phyloP scores from a whole-genome alignment of 2,329 filamentous ascomycete genomes.

The Scleromitrula shiraiana region DNA sequence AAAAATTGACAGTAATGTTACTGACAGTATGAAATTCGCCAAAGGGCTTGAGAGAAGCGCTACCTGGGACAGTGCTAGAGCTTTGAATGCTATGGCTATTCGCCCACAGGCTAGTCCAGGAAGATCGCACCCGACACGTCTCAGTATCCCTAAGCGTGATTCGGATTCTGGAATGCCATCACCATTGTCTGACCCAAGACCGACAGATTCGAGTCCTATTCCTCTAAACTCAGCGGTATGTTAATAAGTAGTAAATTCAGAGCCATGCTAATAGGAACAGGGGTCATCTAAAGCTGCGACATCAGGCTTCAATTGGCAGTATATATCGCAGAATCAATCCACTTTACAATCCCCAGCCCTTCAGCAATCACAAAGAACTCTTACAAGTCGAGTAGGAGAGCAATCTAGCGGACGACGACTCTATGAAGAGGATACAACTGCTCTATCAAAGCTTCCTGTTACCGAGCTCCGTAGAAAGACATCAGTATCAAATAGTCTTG shows the following conservation, averaged over 20 bases:
- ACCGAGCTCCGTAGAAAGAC: not conserved
- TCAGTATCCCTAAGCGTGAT: not conserved
- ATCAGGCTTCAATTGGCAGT: conserved; percentile 19
- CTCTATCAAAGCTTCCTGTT: conserved; percentile 1
- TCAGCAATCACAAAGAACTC: not conserved
- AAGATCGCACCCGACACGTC: not conserved
- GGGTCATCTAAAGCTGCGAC: conserved; percentile 2
- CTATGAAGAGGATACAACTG: conserved; percentile 4
- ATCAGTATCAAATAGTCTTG: conserved; percentile 15
- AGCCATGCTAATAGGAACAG: conserved; percentile 4
- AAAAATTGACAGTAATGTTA: not conserved
- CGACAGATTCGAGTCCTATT: not conserved
- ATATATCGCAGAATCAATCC: conserved; percentile 11
- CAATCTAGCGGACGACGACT: not conserved
- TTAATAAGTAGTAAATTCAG: no score
- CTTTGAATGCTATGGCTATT: not conserved
- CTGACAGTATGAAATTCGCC: not conserved
- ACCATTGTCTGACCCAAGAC: not conserved
- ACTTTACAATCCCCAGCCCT: not conserved
- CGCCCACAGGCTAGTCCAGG: not conserved
- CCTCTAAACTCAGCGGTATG: conserved; percentile 5
- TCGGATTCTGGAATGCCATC: not conserved
- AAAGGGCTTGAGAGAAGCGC: conserved; percentile 10
- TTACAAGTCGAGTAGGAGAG: not conserved
- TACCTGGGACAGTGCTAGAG: conserved; percentile 9